These are phyloP conservation scores for Colletotrichum salicis DNA, from an alignment of 2,329 filamentous ascomycete genomes.

Conservation along the genomic window DNA sequence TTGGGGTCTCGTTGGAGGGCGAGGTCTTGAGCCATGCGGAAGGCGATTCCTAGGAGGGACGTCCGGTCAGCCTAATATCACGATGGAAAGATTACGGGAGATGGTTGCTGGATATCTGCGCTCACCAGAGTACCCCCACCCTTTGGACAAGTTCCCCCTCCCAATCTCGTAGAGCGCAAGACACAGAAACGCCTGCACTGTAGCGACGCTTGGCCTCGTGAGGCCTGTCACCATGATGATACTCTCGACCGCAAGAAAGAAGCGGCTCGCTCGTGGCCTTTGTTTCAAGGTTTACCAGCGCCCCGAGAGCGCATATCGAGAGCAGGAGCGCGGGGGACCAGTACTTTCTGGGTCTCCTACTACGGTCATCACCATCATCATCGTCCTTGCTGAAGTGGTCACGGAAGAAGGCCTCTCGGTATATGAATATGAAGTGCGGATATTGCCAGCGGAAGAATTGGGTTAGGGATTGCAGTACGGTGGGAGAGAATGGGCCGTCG, in stretches of 20 bases:
- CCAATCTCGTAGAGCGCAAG: slow-evolving; percentile 44
- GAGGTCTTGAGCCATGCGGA: slow-evolving; percentile 44
- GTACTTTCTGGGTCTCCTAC: slow-evolving; percentile 36
- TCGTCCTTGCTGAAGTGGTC: slow-evolving; percentile 36
- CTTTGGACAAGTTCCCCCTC: slow-evolving; percentile 42
- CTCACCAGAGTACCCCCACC: slow-evolving; percentile 42
- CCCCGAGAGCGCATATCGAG: slow-evolving; percentile 40
- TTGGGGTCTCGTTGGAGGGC: slow-evolving; percentile 42
- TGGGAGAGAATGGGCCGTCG: slow-evolving; percentile 35
- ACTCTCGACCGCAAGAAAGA: slow-evolving; percentile 40
- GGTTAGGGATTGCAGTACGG: slow-evolving; percentile 37
- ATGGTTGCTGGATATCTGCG: neutral
- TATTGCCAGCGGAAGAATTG: slow-evolving; percentile 45
- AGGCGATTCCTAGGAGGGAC: slow-evolving; percentile 40
- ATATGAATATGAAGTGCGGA: slow-evolving; percentile 46
- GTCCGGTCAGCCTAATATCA: neutral
- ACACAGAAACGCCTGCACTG: slow-evolving; percentile 42
- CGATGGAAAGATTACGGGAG: neutral
- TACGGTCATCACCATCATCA: neutral
- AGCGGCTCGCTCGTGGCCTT: slow-evolving; percentile 34
- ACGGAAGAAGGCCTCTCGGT: slow-evolving; percentile 41
- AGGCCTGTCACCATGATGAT: slow-evolving; percentile 42
- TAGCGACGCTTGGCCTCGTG: slow-evolving; percentile 37
- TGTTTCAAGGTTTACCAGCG: slow-evolving; percentile 34
- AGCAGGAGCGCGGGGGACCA: slow-evolving; percentile 41